Base-by-base conservation (phyloP, 2,329 filamentous ascomycete genomes). In the Fusarium illudens region DNA sequence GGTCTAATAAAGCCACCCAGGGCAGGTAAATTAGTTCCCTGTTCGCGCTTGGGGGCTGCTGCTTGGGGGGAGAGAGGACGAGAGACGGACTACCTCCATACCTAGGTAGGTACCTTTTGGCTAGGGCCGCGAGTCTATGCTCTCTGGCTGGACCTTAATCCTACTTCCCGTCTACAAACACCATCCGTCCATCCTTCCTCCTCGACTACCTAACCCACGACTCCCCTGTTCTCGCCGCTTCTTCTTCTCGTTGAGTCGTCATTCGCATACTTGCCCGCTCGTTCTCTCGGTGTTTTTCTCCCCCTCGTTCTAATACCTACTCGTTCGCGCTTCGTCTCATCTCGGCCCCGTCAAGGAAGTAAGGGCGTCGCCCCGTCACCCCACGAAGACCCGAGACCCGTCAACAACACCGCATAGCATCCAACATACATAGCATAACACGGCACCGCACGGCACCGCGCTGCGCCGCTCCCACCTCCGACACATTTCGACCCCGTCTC, bases 11-110 rank as follows among this genome's bases (percentile, higher is more conserved):
- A 62, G 65, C 66, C 60, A 53, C 63, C 48, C 63, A 61, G 67
- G 59, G 52, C 64, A 70, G 48, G 60, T 67, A 71, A 73, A 69
- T 73, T 72, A 72, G 63, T 68, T 64, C 58, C 66, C 62, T 64
- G 64, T 68, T 62, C 63, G 58, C 58, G 58, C 62, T 70, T 62
- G 67, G 67, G 58, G 69, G 61, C 68, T 32, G 17, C n/a, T 46
- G 9, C 33, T 54, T 50, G 30, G 48, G 48, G 29, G 30, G 48
- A 32, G 30, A 32, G 30, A n/a, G 19, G 48, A 50, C 30, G 27
- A 46, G 42, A 46, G 22, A 46, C 13, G 12, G 9, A 44, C 51
- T 56, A 68, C 62, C 20, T 33, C n/a, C n/a, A n/a, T n/a, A n/a
- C n/a, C n/a, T n/a, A n/a, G n/a, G n/a, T n/a, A n/a, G n/a, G n/a